Evolutionary conservation across 495 filamentous ascomycete genomes (phyloP), one percentile per base, ranked within the genome.

Genomic region (Copromyces sp.): DNA sequence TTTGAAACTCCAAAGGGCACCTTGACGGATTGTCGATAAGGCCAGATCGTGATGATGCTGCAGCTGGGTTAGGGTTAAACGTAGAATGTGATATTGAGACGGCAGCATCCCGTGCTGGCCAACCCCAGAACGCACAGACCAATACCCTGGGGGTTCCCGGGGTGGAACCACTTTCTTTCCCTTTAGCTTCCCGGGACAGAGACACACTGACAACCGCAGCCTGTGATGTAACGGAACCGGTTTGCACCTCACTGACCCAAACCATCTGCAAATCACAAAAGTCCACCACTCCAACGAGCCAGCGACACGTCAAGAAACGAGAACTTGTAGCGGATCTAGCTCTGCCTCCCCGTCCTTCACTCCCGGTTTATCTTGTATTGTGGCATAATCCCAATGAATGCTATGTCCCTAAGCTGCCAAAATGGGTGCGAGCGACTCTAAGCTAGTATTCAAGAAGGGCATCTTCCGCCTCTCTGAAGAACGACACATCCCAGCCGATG

Each of bases 351-450:
- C 32, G 16, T 35, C 53, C 32, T 35, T 29, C 53, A 7, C 53
- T 35, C 14, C 29, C 3, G 53, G 6, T 17, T 17, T 7, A 35
- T 65, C 17, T 4, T 17, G 6, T 35, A 17, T 65, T 37, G 14
- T 65, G 53, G 53, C 53, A 65, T 65, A 12, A 65, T 37, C 12
- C 14, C 53, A 65, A 65, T 65, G 53, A 59, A 76, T 78, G 77
- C 68, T 68, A 78, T 76, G 74, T 71, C 68, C 71, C 24, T 76
- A 45, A 77, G 61, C 68, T 65, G 74, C 69, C 68, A 81, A 71
- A 12, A 99, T 99, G 95, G 95, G 95, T 80, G 95, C 95, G 78
- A 97, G 95, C 81, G 96, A 99, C 85, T 98, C 95, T 75, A 99
- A 99, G 89, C 91, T 98, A 77, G 93, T 94, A 77, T 98, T 99